Conservation (phyloP, 2,329 filamentous ascomycete species). For the Sarocladium strictum region DNA sequence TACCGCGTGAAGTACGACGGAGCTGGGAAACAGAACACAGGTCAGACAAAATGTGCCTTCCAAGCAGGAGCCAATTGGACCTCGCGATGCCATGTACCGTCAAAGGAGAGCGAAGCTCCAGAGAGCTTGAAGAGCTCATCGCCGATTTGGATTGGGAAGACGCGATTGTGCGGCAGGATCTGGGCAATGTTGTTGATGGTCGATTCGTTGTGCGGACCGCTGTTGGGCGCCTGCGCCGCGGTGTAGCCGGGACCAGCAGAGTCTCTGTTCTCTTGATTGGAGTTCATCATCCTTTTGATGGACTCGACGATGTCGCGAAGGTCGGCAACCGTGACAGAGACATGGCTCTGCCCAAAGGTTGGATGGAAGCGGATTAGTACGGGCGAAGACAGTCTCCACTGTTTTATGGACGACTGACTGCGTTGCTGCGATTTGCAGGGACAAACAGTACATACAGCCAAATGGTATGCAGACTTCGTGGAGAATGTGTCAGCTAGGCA, state of each 20-base stretch:
- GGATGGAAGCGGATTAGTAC: too few relatives aligned
- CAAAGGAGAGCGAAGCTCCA: constrained; percentile 66
- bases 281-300: not conserved
- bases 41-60: not conserved
- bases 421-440: too few relatives aligned
- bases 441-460: too few relatives aligned
- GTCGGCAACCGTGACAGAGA: too few relatives aligned
- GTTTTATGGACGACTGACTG: too few relatives aligned
- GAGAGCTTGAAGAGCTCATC: constrained; percentile 67
- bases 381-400: too few relatives aligned
- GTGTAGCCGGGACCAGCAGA: not conserved
- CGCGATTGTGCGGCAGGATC: constrained; percentile 62
- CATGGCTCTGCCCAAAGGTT: too few relatives aligned
- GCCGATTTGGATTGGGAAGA: constrained; percentile 71
- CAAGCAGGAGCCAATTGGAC: not conserved
- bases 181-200: constrained; percentile 43
- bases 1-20: constrained; percentile 96
- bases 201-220: constrained; percentile 20
- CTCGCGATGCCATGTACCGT: constrained; percentile 53
- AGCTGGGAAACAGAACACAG: constrained; percentile 43
- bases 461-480: too few relatives aligned
- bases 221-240: constrained; percentile 1
- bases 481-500: too few relatives aligned
- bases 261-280: not conserved
- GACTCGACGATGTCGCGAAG: too few relatives aligned